phyloP scores from a whole-genome alignment of 352 stramenopile species.

The Globisporangium splendens region DNA sequence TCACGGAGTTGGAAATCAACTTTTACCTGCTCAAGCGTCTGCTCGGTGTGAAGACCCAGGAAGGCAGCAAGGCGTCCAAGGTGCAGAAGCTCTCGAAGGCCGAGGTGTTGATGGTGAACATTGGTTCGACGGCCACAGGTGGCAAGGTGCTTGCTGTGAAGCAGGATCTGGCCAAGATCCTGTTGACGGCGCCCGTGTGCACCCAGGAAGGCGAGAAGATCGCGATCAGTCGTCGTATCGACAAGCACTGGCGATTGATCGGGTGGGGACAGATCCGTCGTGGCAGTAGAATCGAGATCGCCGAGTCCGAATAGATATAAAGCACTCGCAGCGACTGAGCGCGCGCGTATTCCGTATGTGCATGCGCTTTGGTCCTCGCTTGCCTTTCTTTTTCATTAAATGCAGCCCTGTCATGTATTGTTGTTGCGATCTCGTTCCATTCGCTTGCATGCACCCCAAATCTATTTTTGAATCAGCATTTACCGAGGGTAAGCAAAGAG shows the following conservation, averaged over 20 bases:
- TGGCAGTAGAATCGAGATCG: slow-evolving; percentile 94
- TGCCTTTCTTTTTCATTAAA: background rate
- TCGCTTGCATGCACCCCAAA: background rate
- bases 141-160: slow-evolving; percentile 94
- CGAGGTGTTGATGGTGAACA: slow-evolving; percentile 99
- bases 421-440: background rate
- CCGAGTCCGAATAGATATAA: slow-evolving; percentile 82
- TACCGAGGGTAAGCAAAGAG: background rate
- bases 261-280: slow-evolving; percentile 99
- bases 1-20: slow-evolving; percentile 99
- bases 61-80: slow-evolving; percentile 99
- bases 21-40: slow-evolving; percentile 99
- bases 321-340: slow-evolving; percentile 1
- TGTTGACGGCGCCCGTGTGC: slow-evolving; percentile 99
- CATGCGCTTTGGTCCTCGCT: background rate
- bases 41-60: slow-evolving; percentile 98
- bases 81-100: slow-evolving; percentile 98
- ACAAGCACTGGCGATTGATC: slow-evolving; percentile 99
- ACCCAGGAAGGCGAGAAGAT: slow-evolving; percentile 99
- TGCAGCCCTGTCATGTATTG: background rate
- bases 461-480: too few relatives aligned
- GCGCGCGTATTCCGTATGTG: background rate
- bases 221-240: slow-evolving; percentile 98
- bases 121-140: slow-evolving; percentile 98
- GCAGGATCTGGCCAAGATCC: slow-evolving; percentile 98